A percentile compares a stretch with the other conserved stretches of the same genome.
Conservation (phyloP, 306 rosid species). For the Sicyos baderoa region DNA sequence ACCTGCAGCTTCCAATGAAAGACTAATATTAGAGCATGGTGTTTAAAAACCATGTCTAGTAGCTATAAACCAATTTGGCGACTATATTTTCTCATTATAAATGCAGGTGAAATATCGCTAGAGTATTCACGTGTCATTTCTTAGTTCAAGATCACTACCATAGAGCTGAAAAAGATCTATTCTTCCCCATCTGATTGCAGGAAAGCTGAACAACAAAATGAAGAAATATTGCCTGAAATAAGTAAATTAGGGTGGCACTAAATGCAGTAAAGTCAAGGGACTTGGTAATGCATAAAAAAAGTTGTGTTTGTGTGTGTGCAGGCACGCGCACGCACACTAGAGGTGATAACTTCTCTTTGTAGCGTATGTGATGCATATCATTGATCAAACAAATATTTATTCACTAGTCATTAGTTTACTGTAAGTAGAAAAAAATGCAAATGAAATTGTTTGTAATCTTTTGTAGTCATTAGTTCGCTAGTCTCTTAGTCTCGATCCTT, state of each 20-base stretch:
- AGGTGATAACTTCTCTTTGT: neutral
- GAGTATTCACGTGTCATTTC: neutral
- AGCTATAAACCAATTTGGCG: neutral
- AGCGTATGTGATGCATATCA: neutral
- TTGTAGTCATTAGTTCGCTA: too few species aligned
- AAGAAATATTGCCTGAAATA: neutral
- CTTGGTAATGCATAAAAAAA: neutral
- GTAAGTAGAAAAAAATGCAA: neutral
- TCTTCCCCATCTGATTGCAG: conserved; percentile 7
- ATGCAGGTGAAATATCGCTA: neutral
- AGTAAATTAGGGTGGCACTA: neutral
- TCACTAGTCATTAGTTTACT: neutral
- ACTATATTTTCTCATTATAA: neutral
- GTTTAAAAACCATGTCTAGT: neutral
- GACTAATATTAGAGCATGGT: neutral
- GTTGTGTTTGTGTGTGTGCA: neutral
- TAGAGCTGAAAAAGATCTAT: neutral
- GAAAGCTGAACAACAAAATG: conserved; percentile 10
- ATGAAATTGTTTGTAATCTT: too few species aligned
- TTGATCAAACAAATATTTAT: neutral
- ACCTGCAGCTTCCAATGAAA: conserved; percentile 6
- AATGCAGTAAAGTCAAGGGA: conserved; percentile 3
- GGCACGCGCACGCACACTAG: neutral
- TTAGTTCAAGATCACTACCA: neutral
- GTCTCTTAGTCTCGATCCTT: too few species aligned